Evolutionary conservation across 2,329 filamentous ascomycete species (phyloP).

Genomic region (Ophidiomyces ophidiicola): DNA sequence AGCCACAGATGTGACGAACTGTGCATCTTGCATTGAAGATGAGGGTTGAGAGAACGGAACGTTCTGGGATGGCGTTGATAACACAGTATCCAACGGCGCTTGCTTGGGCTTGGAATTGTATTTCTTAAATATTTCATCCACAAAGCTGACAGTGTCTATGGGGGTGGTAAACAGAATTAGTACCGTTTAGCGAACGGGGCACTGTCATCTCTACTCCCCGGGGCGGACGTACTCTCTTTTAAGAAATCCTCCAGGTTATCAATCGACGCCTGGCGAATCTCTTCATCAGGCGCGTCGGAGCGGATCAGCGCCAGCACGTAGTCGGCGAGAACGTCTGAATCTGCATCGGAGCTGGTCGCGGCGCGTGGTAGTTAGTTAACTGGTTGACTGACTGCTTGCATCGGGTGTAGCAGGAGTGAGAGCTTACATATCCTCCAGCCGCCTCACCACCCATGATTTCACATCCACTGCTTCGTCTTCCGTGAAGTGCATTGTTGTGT

Average conservation of each 20-base stretch:
- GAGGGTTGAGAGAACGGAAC: conserved; percentile 14
- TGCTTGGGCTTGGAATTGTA: conserved; percentile 36
- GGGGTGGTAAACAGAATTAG: background rate
- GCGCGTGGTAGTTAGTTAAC: too few species aligned
- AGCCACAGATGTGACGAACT: conserved; percentile 17
- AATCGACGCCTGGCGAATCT: conserved; percentile 41
- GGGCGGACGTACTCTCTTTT: conserved; percentile 31
- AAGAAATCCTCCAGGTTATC: conserved; percentile 49
- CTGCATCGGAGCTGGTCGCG: conserved; percentile 45
- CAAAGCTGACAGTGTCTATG: conserved; percentile 41
- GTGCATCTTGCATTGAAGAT: conserved; percentile 15
- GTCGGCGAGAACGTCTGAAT: conserved; percentile 49
- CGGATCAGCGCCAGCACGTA: conserved; percentile 49
- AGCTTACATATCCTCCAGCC: conserved; percentile 46
- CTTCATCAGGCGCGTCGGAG: conserved; percentile 43
- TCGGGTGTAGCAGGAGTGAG: background rate
- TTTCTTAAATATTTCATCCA: conserved; percentile 44
- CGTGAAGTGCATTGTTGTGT: conserved; percentile 40
- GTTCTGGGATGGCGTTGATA: conserved; percentile 15
- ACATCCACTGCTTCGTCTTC: conserved; percentile 42
- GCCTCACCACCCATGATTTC: conserved; percentile 48
- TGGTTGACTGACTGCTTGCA: too few species aligned
- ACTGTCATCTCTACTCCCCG: background rate
- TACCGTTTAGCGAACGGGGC: background rate
- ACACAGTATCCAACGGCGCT: conserved; percentile 18